These are phyloP conservation scores for Picocystis sp. DNA, from an alignment of 163 green algal species.

Conservation along the genomic window DNA sequence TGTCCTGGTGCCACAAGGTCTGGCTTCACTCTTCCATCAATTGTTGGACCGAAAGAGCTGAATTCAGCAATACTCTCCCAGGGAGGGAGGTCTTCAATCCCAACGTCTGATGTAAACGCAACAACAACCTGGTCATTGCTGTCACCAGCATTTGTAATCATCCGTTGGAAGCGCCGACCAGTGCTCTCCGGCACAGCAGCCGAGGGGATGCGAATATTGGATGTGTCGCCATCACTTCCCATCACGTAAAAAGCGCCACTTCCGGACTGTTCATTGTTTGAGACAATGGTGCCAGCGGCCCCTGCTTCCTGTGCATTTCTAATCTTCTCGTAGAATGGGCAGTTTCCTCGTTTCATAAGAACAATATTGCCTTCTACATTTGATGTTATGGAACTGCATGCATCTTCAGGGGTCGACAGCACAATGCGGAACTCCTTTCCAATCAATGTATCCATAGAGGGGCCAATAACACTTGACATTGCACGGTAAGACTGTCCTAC, in stretches of 20 bases:
- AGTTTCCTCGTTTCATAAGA: slow-evolving; percentile 42
- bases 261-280: slow-evolving; percentile 35
- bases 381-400: slow-evolving; percentile 9
- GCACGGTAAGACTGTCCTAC: too few relatives aligned
- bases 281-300: slow-evolving; percentile 31
- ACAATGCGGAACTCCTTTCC: not conserved
- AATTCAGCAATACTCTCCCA: slow-evolving; percentile 62
- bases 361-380: slow-evolving; percentile 24
- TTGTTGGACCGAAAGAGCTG: slow-evolving; percentile 19
- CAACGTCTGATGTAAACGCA: too few relatives aligned
- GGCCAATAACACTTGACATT: not conserved
- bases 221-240: too few relatives aligned
- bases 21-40: slow-evolving; percentile 79
- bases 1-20: slow-evolving; percentile 58
- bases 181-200: slow-evolving; percentile 18
- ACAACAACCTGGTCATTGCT: too few relatives aligned
- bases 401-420: not conserved
- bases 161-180: too few relatives aligned
- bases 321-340: slow-evolving; percentile 47
- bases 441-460: not conserved
- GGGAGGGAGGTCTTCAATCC: too few relatives aligned
- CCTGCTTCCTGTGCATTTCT: slow-evolving; percentile 15
- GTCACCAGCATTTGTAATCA: too few relatives aligned
- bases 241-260: not conserved
- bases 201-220: slow-evolving; percentile 16